These are phyloP conservation scores for Venturia nashicola DNA, from an alignment of 2,329 filamentous ascomycete species.

Conservation along the genomic window DNA sequence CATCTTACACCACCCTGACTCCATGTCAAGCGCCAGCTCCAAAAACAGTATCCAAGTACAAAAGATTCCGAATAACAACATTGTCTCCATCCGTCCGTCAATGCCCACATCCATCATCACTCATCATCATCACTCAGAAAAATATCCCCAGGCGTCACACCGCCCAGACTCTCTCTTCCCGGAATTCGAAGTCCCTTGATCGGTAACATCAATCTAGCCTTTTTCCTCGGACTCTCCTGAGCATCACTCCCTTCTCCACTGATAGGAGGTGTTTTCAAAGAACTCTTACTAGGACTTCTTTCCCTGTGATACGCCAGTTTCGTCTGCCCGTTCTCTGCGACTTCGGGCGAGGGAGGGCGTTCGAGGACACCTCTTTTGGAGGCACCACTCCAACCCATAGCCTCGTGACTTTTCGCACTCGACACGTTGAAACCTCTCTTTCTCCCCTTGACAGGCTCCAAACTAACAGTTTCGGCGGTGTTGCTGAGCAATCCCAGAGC, in stretches of 20 bases:
- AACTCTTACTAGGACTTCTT: conserved; percentile 20
- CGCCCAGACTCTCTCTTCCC: conserved; percentile 32
- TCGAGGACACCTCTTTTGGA: conserved; percentile 28
- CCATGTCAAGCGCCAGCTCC: neutral
- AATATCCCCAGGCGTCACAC: neutral
- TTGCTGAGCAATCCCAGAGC: conserved; percentile 32
- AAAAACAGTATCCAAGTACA: neutral
- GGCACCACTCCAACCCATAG: conserved; percentile 37
- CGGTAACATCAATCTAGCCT: conserved; percentile 34
- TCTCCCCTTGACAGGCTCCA: conserved; percentile 32
- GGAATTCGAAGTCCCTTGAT: conserved; percentile 37
- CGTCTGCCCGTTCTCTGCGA: conserved; percentile 13
- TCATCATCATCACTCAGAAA: conserved; percentile 7
- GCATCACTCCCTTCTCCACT: conserved; percentile 5
- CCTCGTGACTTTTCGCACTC: conserved; percentile 18
- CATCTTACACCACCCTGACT: neutral
- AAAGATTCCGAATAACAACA: neutral
- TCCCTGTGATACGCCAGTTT: conserved; percentile 9
- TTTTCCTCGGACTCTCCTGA: conserved; percentile 30
- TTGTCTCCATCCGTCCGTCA: neutral
- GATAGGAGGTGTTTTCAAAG: conserved; percentile 12
- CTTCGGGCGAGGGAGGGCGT: conserved; percentile 17
- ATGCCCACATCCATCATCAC: neutral
- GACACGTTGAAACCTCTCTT: conserved; percentile 17
- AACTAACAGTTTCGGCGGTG: conserved; percentile 28